A percentile compares a stretch with the other conserved stretches of the same genome.
phyloP scores from a whole-genome alignment of 1,284 basidiomycete genomes.

The Austroboletus niveus region DNA sequence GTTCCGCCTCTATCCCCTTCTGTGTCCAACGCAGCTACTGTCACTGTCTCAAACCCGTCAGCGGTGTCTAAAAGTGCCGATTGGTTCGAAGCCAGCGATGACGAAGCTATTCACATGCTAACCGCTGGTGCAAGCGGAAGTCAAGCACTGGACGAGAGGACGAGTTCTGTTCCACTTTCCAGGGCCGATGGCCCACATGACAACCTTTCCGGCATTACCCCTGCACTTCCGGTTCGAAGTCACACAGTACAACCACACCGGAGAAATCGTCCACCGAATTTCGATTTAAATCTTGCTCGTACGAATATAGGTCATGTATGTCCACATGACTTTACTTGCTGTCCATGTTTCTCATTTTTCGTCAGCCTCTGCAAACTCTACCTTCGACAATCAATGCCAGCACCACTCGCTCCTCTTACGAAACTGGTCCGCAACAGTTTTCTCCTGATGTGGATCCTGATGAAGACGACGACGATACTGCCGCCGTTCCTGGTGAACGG shows the following conservation, averaged over 20 bases:
- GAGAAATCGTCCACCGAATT: slow-evolving; percentile 59
- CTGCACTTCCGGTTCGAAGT: slow-evolving; percentile 32
- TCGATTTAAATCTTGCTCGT: slow-evolving; percentile 54
- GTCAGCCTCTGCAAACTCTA: slow-evolving; percentile 53
- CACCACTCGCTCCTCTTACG: slow-evolving; percentile 14
- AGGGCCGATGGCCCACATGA: slow-evolving; percentile 18
- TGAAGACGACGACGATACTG: slow-evolving; percentile 60
- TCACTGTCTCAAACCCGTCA: slow-evolving; percentile 8
- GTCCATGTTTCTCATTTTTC: slow-evolving; percentile 58
- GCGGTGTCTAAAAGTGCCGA: slow-evolving; percentile 54
- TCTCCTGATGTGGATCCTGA: slow-evolving; percentile 50
- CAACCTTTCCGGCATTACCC: slow-evolving; percentile 8
- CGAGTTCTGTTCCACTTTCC: slow-evolving; percentile 50
- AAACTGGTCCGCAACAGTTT: slow-evolving; percentile 16
- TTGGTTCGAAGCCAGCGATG: slow-evolving; percentile 72
- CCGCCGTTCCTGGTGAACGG: slow-evolving; percentile 40
- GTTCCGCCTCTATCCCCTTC: slow-evolving; percentile 40
- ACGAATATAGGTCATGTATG: slow-evolving; percentile 35
- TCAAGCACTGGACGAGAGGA: slow-evolving; percentile 76
- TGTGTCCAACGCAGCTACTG: slow-evolving; percentile 20
- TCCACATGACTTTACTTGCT: slow-evolving; percentile 55
- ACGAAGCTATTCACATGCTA: slow-evolving; percentile 77
- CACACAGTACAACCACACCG: slow-evolving; percentile 37
- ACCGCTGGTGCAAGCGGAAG: slow-evolving; percentile 77
- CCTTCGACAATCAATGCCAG: slow-evolving; percentile 27